Base-by-base conservation (phyloP, 495 filamentous ascomycete genomes). In the Hypoxylon fuscum region DNA sequence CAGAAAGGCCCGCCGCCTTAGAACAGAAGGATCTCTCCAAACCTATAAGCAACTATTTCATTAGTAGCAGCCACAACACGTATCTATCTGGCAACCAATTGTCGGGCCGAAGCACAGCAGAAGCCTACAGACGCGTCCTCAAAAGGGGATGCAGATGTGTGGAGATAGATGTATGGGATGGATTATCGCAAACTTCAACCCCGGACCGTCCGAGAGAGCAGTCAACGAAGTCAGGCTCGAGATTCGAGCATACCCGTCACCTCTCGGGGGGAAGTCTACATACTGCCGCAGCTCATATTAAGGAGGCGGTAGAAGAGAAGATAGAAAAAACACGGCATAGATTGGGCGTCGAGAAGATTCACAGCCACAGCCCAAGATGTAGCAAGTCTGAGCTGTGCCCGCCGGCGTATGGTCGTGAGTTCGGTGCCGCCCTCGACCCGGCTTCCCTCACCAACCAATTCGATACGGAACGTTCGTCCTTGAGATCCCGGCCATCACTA, bases 111-210 rank as follows among this genome's bases (percentile, higher is more conserved):
- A 86, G 90, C 40, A 93, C 88, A 22, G 86, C 89, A 5, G 89
- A 91, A 46, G 87, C 90, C 12, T 98, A 97, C 72, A 89, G 84
- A 53, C 85, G 85, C 67, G 76, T 73, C 2, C 85, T 97, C 3
- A 75, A 83, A 12, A 83, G 84, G 34, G 92, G 92, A 22, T 96
- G 94, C 63, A 85, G 95, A 25, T 97, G 92, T 61, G 91, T 97
- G 25, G 94, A 97, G 72, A 96, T 98, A 64, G 94, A 98, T 71
- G 92, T 97, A 7, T 97, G 93, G 91, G 90, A 98, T 74, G 90
- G 92, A 2, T 82, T 90, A 48, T 57, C 73, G 3, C 35, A 42
- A 38, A 67, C 43, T 46, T 58, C 67, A 5, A 57, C 64, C 11
- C 60, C 62, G 5, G 59, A 65, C 2, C 54, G 52, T 7, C 35